These are phyloP conservation scores for Lasiosphaeria hispida DNA, from an alignment of 495 filamentous ascomycete species.

Conservation along the genomic window DNA sequence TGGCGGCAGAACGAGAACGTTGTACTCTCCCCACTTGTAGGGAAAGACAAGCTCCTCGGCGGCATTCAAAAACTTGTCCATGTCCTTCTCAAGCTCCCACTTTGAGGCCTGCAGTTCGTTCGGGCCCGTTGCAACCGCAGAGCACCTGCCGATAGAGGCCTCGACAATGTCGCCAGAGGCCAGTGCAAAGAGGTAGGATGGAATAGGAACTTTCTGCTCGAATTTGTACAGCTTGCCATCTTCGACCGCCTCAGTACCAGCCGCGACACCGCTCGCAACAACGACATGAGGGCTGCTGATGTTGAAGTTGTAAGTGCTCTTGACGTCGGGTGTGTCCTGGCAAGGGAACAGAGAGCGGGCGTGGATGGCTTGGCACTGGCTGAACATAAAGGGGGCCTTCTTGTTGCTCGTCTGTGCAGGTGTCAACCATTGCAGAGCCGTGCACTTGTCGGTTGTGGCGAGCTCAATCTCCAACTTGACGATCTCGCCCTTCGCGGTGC, in stretches of 20 bases:
- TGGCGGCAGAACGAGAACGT: constrained; percentile 83
- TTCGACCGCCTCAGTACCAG: constrained; percentile 37
- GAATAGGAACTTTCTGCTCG: constrained; percentile 85
- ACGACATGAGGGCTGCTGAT: constrained; percentile 85
- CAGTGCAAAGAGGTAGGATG: constrained; percentile 88
- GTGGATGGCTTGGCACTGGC: constrained; percentile 96
- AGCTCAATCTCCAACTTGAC: constrained; percentile 60
- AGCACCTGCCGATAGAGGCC: constrained; percentile 81
- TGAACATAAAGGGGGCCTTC: constrained; percentile 95
- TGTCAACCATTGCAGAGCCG: constrained; percentile 89
- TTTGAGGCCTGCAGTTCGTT: constrained; percentile 80
- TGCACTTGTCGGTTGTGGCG: constrained; percentile 80
- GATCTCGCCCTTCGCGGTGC: constrained; percentile 57
- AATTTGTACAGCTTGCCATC: constrained; percentile 71
- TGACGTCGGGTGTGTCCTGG: constrained; percentile 95
- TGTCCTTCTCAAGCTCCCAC: constrained; percentile 86
- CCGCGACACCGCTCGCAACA: constrained; percentile 72
- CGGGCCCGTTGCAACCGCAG: constrained; percentile 78
- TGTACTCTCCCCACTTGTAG: constrained; percentile 93
- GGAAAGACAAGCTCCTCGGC: constrained; percentile 86
- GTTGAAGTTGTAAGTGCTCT: constrained; percentile 83
- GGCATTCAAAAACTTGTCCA: constrained; percentile 83
- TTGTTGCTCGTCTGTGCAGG: constrained; percentile 89
- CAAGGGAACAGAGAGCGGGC: constrained; percentile 90
- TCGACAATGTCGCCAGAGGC: constrained; percentile 85